Evolutionary conservation across 2,329 filamentous ascomycete species (phyloP).

Genomic region (Sporothrix humicola): DNA sequence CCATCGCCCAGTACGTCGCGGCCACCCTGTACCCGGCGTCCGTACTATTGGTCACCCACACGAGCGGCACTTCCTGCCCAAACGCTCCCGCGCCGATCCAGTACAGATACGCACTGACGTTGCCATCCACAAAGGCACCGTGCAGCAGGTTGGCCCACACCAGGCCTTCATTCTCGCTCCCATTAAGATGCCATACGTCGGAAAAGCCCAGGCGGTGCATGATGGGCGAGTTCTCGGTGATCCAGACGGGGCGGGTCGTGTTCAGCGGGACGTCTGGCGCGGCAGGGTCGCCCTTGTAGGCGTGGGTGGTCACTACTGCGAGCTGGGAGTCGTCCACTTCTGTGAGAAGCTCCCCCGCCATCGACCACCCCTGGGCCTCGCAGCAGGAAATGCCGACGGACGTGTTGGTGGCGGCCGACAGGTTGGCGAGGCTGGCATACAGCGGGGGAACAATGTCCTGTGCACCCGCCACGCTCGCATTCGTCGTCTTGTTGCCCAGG

Average conservation of each 20-base stretch:
- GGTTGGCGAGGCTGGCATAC: background rate
- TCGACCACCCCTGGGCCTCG: constrained; percentile 31
- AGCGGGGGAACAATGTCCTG: background rate
- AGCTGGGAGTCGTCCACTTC: background rate
- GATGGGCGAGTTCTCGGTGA: constrained; percentile 31
- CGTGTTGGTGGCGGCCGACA: background rate
- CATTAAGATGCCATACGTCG: constrained; percentile 48
- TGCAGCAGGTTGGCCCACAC: constrained; percentile 49
- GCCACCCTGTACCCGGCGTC: background rate
- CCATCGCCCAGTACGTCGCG: constrained; percentile 45
- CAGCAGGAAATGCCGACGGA: constrained; percentile 28
- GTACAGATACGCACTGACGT: constrained; percentile 50
- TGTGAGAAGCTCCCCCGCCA: background rate
- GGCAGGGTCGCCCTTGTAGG: constrained; percentile 28
- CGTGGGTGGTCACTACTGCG: constrained; percentile 22
- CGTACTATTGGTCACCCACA: constrained; percentile 5
- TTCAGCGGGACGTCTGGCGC: constrained; percentile 18
- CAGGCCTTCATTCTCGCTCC: constrained; percentile 53
- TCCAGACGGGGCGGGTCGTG: constrained; percentile 27
- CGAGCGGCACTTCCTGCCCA: constrained; percentile 14
- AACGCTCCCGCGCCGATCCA: constrained; percentile 44
- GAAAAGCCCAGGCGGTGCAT: constrained; percentile 29
- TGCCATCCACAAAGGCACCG: constrained; percentile 15
- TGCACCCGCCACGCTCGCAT: background rate
- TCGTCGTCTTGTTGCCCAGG: background rate